Base-by-base conservation (phyloP, 2,329 filamentous ascomycete species). In the Colletotrichum liriopes region DNA sequence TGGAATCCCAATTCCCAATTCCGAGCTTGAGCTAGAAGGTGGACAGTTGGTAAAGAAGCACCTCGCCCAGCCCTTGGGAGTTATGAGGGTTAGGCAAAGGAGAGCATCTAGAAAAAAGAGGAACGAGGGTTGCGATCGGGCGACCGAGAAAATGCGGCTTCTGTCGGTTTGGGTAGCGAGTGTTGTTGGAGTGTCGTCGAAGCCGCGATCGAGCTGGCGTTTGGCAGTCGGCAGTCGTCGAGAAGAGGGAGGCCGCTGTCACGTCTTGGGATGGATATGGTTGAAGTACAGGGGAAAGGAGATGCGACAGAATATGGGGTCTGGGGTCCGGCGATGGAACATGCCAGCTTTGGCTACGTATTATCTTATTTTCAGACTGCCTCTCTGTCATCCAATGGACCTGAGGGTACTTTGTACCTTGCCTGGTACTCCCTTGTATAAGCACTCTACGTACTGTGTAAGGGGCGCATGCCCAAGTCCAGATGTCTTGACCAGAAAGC, bases 1-100 rank as follows among this genome's bases (percentile, higher is more conserved):
- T 62, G 69, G 61, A 51, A 26, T n/a, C 41, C 23, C 26, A 45
- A 74, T 51, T 60, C 37, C 45, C 70, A 55, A 63, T 67, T 60
- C 73, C 65, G 70, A 75, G 63, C 61, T 45, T 18, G 55, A 41
- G 55, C 55, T 41, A 58, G 32, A 41, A 35, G 60, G 60, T 52
- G 47, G 35, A 63, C 45, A 52, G 35, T 63, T 54, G 51, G 37
- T 45, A 45, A 39, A 35, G 32, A 54, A 71, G 55, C 60, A 55
- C 43, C 41, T 70, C 51, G 45, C 49, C 60, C 54, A 35, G 67
- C 43, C 35, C 52, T 72, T 60, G 54, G 52, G 45, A 71, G 45
- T 71, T 47, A 60, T 65, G 67, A 63, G 64, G 74, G 71, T 66
- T 75, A 78, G 67, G 76, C 79, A 81, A 79, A 79, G 65, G 78